Conservation (phyloP, 169 alveolate species). For the Perkinsus chesapeaki region DNA sequence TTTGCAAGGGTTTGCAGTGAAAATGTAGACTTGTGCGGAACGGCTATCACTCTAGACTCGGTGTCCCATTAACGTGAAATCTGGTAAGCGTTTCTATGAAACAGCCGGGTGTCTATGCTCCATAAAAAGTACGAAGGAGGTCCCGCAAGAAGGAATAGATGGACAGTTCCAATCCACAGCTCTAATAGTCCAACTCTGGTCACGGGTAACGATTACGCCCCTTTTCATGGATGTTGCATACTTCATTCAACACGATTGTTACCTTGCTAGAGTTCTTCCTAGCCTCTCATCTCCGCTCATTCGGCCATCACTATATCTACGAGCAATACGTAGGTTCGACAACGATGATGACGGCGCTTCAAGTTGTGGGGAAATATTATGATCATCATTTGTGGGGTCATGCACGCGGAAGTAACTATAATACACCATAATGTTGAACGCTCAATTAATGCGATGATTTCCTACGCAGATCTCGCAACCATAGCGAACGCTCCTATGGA, state of each 20-base stretch:
- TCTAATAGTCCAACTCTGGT: too few relatives aligned
- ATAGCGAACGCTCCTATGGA: background rate
- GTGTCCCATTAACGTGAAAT: too few relatives aligned
- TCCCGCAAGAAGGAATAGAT: too few relatives aligned
- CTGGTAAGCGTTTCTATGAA: too few relatives aligned
- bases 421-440: background rate
- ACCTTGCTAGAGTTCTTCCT: background rate
- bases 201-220: too few relatives aligned
- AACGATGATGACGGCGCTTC: background rate
- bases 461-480: background rate
- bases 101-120: too few relatives aligned
- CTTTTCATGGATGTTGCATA: too few relatives aligned
- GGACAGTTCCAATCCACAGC: too few relatives aligned
- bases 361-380: background rate
- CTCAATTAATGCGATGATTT: background rate
- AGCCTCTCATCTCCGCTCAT: background rate
- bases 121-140: too few relatives aligned
- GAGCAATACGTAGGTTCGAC: background rate
- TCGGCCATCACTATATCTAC: background rate
- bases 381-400: background rate
- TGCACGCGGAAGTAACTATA: background rate
- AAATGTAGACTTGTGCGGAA: too few relatives aligned
- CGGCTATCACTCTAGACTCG: too few relatives aligned
- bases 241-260: background rate
- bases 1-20: too few relatives aligned